Evolutionary conservation across 2,329 filamentous ascomycete species (phyloP).

Genomic region (Alternaria sp.): DNA sequence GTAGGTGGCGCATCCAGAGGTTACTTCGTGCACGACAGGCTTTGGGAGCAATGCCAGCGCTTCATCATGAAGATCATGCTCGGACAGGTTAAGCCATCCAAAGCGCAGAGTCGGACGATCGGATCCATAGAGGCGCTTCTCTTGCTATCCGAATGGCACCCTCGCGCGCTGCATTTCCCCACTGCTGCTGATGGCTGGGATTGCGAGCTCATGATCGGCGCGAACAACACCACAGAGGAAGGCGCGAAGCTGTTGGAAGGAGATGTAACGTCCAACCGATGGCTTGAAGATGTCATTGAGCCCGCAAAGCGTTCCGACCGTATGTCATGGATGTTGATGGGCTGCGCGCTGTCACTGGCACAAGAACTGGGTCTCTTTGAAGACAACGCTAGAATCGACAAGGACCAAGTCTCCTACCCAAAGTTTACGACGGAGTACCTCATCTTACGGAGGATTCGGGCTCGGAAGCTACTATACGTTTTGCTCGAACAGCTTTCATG

Average conservation of each 20-base stretch:
- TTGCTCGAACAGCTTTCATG: conserved; percentile 61
- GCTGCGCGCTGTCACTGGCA: conserved; percentile 60
- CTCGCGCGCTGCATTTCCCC: conserved; percentile 61
- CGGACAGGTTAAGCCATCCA: conserved; percentile 60
- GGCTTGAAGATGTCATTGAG: conserved; percentile 62
- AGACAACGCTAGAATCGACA: conserved; percentile 46
- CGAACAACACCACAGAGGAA: conserved; percentile 49
- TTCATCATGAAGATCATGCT: conserved; percentile 61
- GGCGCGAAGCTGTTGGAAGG: conserved; percentile 44
- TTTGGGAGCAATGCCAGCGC: conserved; percentile 63
- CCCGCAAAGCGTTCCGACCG: conserved; percentile 62
- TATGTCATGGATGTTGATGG: conserved; percentile 67
- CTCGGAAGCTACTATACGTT: conserved; percentile 50
- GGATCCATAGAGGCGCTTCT: conserved; percentile 62
- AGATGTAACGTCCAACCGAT: conserved; percentile 50
- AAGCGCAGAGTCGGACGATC: conserved; percentile 57
- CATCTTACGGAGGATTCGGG: conserved; percentile 40
- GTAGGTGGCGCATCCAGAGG: conserved; percentile 55
- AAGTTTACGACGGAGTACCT: conserved; percentile 40
- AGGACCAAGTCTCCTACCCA: conserved; percentile 44
- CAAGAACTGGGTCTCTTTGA: conserved; percentile 62
- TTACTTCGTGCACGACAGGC: conserved; percentile 60
- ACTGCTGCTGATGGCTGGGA: conserved; percentile 63
- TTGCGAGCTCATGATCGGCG: conserved; percentile 56
- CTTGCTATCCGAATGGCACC: conserved; percentile 64